Percentiles rank a stretch among this genome's conserved stretches.
phyloP scores from a whole-genome alignment of 331 rosid species.

The Saraca asoca region DNA sequence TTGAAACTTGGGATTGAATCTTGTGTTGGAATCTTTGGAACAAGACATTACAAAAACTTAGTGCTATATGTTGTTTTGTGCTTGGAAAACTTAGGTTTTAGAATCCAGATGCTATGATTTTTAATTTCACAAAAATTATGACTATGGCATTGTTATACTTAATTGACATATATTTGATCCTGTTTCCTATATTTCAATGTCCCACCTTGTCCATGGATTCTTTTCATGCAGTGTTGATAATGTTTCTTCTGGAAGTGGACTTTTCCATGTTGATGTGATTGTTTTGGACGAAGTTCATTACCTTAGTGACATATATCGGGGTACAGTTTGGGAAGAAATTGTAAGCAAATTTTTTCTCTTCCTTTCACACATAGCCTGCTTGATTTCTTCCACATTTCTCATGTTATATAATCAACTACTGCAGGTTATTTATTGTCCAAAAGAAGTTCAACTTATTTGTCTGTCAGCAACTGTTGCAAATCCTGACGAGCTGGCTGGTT shows the following conservation, averaged over 20 bases:
- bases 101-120: conserved; percentile 17
- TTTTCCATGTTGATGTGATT: conserved; percentile 83
- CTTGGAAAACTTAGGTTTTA: conserved; percentile 13
- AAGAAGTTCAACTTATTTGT: conserved; percentile 85
- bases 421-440: conserved; percentile 92
- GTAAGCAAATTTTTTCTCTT: conserved; percentile 46
- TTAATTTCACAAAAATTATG: not conserved
- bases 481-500: conserved; percentile 92
- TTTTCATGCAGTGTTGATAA: conserved; percentile 77
- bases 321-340: conserved; percentile 96
- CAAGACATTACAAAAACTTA: not conserved
- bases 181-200: not conserved
- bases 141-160: not conserved
- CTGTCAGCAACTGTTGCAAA: conserved; percentile 93
- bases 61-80: conserved; percentile 10
- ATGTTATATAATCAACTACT: conserved; percentile 19
- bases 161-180: conserved; percentile 1
- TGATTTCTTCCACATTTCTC: conserved; percentile 17
- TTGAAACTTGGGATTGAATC: conserved; percentile 8
- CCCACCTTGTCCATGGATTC: conserved; percentile 17
- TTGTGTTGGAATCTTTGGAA: not conserved
- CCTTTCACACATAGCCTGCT: conserved; percentile 25
- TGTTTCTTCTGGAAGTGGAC: conserved; percentile 76
- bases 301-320: conserved; percentile 92
- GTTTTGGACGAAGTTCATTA: conserved; percentile 99